phyloP scores from a whole-genome alignment of 164 flowering plant species.

The Houttuynia cordata region DNA sequence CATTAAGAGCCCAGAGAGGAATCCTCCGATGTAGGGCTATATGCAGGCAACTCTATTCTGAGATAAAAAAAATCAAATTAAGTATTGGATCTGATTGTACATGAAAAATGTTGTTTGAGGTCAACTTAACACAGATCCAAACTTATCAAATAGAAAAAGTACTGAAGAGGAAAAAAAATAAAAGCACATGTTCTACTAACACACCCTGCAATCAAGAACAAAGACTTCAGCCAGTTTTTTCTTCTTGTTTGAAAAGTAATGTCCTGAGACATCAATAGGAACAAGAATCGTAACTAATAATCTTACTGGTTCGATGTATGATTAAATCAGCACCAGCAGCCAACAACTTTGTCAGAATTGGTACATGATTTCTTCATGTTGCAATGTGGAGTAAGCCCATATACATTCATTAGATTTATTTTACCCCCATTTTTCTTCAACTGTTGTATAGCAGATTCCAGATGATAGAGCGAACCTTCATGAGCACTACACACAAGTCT shows the following conservation, averaged over 20 bases:
- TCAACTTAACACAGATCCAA: background rate
- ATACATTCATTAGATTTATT: conserved; percentile 61
- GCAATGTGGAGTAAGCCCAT: conserved; percentile 95
- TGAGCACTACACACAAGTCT: conserved; percentile 61
- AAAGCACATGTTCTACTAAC: conserved; percentile 8
- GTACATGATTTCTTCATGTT: conserved; percentile 93
- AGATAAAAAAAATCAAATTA: conserved; percentile 1
- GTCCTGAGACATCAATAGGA: no score
- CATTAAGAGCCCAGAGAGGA: conserved; percentile 77
- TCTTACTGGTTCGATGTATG: no score
- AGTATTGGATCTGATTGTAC: background rate
- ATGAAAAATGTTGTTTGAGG: background rate
- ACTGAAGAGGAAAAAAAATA: background rate
- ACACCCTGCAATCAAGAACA: conserved; percentile 95
- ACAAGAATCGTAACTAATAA: no score
- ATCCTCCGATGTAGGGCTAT: conserved; percentile 86
- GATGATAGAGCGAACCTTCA: conserved; percentile 69
- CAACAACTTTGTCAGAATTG: conserved; percentile 75
- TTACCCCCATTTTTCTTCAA: conserved; percentile 85
- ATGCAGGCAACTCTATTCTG: conserved; percentile 99
- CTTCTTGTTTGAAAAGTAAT: no score
- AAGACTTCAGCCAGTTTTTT: no score
- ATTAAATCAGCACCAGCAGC: conserved; percentile 97
- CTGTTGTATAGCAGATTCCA: conserved; percentile 54
- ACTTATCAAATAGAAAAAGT: background rate